phyloP scores from a whole-genome alignment of 2,329 filamentous ascomycete species.

The Pleoardoris graminearum region DNA sequence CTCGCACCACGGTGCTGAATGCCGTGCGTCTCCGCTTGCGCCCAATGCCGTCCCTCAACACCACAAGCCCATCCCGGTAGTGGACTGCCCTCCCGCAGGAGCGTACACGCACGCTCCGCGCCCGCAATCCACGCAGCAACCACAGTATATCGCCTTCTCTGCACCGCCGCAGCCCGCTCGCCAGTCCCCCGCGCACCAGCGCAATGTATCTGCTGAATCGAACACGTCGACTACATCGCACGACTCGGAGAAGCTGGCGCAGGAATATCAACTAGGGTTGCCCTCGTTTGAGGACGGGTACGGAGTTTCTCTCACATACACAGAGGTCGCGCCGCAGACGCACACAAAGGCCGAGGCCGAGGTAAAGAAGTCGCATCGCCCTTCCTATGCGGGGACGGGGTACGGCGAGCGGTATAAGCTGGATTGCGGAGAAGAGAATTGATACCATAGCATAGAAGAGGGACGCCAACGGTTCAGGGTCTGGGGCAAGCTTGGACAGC shows the following conservation, averaged over 20 bases:
- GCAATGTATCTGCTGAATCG: constrained; percentile 14
- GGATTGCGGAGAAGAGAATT: background rate
- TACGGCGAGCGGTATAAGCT: background rate
- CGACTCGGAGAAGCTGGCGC: constrained; percentile 26
- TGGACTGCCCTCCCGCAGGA: too few species aligned
- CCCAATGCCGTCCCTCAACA: background rate
- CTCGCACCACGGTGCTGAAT: constrained; percentile 2
- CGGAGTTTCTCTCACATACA: background rate
- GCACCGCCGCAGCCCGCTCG: background rate
- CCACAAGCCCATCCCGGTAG: background rate
- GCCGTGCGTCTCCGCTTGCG: background rate
- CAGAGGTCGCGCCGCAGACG: background rate
- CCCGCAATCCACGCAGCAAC: background rate
- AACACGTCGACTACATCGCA: constrained; percentile 18
- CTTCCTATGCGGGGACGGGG: background rate
- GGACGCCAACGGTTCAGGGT: too few species aligned
- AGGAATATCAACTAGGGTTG: constrained; percentile 30
- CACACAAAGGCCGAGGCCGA: background rate
- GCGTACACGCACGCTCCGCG: background rate
- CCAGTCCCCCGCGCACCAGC: constrained; percentile 16
- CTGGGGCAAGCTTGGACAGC: too few species aligned
- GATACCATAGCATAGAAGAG: background rate
- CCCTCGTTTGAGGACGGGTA: constrained; percentile 27
- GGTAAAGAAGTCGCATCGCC: background rate
- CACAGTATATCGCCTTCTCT: constrained; percentile 5